phyloP scores from a whole-genome alignment of 495 filamentous ascomycete species.

The Penicillium cataractarum region DNA sequence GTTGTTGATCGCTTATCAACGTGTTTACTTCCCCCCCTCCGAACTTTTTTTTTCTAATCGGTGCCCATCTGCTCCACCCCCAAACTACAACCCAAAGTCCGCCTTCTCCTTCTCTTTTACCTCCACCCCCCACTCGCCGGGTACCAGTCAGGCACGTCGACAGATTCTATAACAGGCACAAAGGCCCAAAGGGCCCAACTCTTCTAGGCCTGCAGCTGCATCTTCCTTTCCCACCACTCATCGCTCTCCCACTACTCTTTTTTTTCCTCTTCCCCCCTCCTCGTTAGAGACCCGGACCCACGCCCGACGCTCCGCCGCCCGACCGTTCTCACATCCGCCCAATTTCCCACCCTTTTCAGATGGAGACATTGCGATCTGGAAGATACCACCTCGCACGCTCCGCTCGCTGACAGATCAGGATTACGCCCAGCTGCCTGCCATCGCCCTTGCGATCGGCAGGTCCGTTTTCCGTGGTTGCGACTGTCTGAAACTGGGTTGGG shows the following conservation, averaged over 20 bases:
- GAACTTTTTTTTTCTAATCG: constrained; percentile 13
- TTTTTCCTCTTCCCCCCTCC: no score
- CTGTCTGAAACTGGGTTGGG: constrained; percentile 21
- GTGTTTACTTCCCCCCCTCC: constrained; percentile 10
- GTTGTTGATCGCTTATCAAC: constrained; percentile 9
- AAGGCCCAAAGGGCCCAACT: constrained; percentile 6
- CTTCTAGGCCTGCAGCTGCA: constrained; percentile 28
- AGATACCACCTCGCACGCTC: constrained; percentile 27
- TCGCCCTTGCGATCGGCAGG: constrained; percentile 38
- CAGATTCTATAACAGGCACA: constrained; percentile 19
- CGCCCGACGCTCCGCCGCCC: constrained; percentile 31
- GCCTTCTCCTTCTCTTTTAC: neutral
- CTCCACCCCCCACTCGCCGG: constrained; percentile 28
- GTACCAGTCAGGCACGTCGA: constrained; percentile 34
- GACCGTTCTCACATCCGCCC: constrained; percentile 23
- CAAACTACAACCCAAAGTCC: constrained; percentile 4
- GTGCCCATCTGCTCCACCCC: constrained; percentile 24
- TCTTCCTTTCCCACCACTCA: constrained; percentile 25
- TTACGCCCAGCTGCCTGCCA: constrained; percentile 23
- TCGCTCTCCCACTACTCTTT: no score
- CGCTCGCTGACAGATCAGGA: constrained; percentile 30
- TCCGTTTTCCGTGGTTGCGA: constrained; percentile 23
- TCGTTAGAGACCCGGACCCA: no score
- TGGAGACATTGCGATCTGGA: constrained; percentile 35
- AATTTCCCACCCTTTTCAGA: constrained; percentile 30